Percentiles rank a stretch among this genome's conserved stretches.
These are phyloP conservation scores for Phytophthora podocarpi DNA, from an alignment of 352 stramenopile genomes.

Conservation along the genomic window DNA sequence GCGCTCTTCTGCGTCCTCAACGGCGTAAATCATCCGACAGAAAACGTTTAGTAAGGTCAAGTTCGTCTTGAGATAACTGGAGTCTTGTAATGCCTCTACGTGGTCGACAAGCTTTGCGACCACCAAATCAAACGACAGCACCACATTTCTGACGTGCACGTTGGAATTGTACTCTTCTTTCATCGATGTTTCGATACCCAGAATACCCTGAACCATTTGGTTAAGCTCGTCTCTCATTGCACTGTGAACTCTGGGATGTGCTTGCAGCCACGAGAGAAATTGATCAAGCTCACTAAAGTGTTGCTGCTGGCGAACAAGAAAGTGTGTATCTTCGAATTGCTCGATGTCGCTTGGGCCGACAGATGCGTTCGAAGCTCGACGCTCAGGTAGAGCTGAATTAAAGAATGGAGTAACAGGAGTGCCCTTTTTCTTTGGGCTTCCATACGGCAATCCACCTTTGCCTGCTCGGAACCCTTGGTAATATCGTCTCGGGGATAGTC, in stretches of 20 bases:
- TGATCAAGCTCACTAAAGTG: slow-evolving; percentile 52
- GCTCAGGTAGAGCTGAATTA: slow-evolving; percentile 6
- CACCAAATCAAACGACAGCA: slow-evolving; percentile 69
- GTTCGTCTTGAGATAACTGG: slow-evolving; percentile 69
- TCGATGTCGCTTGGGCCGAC: neutral
- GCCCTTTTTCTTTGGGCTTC: slow-evolving; percentile 23
- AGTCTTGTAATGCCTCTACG: slow-evolving; percentile 58
- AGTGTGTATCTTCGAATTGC: slow-evolving; percentile 1
- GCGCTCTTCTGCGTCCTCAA: slow-evolving; percentile 50
- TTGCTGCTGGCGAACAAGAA: slow-evolving; percentile 28
- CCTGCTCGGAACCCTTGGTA: slow-evolving; percentile 19
- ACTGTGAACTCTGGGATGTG: slow-evolving; percentile 42
- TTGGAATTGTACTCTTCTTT: slow-evolving; percentile 52
- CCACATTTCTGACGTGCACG: slow-evolving; percentile 46
- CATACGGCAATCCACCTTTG: slow-evolving; percentile 9
- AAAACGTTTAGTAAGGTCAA: slow-evolving; percentile 75
- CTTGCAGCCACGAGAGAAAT: slow-evolving; percentile 50
- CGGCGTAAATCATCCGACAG: slow-evolving; percentile 71
- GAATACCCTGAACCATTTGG: slow-evolving; percentile 71
- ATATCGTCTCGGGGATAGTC: slow-evolving; percentile 29
- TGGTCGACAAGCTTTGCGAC: slow-evolving; percentile 67
- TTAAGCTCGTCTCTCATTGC: slow-evolving; percentile 75
- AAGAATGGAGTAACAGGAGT: slow-evolving; percentile 18
- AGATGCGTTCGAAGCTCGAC: slow-evolving; percentile 8
- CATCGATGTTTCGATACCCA: slow-evolving; percentile 54